These are phyloP conservation scores for Lolium perenne DNA, from an alignment of 176 grass and related monocot genomes.

Conservation along the genomic window DNA sequence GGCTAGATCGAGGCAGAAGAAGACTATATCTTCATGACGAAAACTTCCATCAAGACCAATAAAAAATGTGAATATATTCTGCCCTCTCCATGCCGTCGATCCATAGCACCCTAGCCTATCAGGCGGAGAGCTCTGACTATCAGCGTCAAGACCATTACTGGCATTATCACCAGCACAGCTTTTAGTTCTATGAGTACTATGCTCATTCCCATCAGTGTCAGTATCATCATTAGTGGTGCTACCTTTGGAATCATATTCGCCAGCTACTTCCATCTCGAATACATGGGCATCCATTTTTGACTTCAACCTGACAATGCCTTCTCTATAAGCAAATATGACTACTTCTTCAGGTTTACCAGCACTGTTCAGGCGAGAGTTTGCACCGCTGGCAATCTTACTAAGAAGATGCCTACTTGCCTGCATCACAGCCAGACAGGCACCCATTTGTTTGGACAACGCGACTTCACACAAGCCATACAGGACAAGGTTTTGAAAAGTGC, in stretches of 20 bases:
- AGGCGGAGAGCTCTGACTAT: slow-evolving; percentile 58
- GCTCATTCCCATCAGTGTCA: slow-evolving; percentile 56
- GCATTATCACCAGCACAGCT: slow-evolving; percentile 47
- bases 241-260: slow-evolving; percentile 31
- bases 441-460: too few species aligned
- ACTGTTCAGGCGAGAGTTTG: too few species aligned
- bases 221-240: slow-evolving; percentile 70
- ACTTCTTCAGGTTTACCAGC: too few species aligned
- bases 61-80: too few species aligned
- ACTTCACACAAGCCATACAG: too few species aligned
- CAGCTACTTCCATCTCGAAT: slow-evolving; percentile 73
- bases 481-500: too few species aligned
- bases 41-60: slow-evolving; percentile 51
- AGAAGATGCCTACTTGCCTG: too few species aligned
- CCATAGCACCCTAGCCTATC: slow-evolving; percentile 25
- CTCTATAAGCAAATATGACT: too few species aligned
- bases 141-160: slow-evolving; percentile 48
- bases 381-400: too few species aligned
- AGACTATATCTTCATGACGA: slow-evolving; percentile 74
- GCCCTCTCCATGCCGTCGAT: too few species aligned
- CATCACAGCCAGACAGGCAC: too few species aligned
- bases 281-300: slow-evolving; percentile 54
- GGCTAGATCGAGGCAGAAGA: slow-evolving; percentile 51
- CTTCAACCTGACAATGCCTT: slow-evolving; percentile 34
- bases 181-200: slow-evolving; percentile 37